phyloP scores from a whole-genome alignment of 2,329 filamentous ascomycete genomes.

The Blastomyces gilchristii region DNA sequence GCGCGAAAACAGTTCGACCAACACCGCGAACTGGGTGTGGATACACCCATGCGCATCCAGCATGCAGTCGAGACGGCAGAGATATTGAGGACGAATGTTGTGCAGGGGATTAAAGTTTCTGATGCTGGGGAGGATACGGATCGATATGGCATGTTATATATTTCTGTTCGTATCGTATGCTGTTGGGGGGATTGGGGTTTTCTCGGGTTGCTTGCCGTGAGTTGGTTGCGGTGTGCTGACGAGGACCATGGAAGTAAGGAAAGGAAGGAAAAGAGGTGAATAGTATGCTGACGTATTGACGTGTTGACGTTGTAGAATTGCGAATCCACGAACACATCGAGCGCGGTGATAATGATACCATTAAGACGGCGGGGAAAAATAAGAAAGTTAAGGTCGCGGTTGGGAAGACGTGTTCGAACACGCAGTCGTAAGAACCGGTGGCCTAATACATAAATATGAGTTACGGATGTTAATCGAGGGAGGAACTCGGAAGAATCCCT shows the following conservation, averaged over 20 bases:
- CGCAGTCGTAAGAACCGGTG: conserved; percentile 13
- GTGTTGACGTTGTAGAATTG: conserved; percentile 50
- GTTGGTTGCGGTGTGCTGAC: not conserved
- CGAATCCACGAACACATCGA: conserved; percentile 87
- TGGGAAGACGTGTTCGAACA: conserved; percentile 32
- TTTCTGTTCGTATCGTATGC: not conserved
- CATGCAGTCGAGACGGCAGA: conserved; percentile 75
- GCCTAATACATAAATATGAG: not conserved
- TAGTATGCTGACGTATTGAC: not conserved
- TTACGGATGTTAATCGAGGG: not conserved
- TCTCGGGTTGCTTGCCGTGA: not conserved
- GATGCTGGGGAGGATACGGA: conserved; percentile 29
- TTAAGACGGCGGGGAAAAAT: conserved; percentile 52
- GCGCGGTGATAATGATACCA: conserved; percentile 81
- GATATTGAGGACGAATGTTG: conserved; percentile 72
- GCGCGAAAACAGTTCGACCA: conserved; percentile 65
- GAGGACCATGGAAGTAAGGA: not conserved
- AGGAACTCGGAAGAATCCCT: not conserved
- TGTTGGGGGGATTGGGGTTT: not conserved
- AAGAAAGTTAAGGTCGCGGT: conserved; percentile 28
- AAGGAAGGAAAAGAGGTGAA: not conserved
- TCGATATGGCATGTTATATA: conserved; percentile 27
- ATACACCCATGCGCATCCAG: conserved; percentile 54
- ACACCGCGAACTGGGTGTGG: conserved; percentile 51
- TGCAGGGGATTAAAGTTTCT: conserved; percentile 59